Percentiles rank a stretch among this genome's conserved stretches.
These are phyloP conservation scores for Dentipellis sp. DNA, from an alignment of 768 basidiomycete species.

Conservation along the genomic window DNA sequence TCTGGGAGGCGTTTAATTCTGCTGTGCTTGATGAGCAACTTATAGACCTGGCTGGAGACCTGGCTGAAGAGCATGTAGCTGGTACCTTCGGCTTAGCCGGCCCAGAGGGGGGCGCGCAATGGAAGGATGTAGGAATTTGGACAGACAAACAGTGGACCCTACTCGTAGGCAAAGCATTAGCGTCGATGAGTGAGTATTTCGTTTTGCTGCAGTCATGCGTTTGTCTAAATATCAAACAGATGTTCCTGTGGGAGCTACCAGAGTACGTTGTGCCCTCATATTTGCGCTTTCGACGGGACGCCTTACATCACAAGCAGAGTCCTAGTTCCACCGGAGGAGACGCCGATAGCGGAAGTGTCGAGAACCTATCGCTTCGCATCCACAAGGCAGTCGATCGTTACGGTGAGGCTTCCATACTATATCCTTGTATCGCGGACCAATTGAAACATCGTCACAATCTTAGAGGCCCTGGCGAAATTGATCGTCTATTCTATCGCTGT, in stretches of 20 bases:
- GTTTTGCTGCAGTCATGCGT: not conserved
- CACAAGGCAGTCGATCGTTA: slow-evolving; percentile 63
- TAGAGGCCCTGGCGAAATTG: slow-evolving; percentile 74
- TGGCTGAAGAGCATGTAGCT: slow-evolving; percentile 63
- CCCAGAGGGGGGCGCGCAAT: slow-evolving; percentile 44
- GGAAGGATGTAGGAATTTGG: slow-evolving; percentile 89
- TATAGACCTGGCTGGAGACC: slow-evolving; percentile 57
- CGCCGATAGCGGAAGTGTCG: slow-evolving; percentile 50
- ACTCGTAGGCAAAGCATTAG: slow-evolving; percentile 73
- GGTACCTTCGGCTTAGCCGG: slow-evolving; percentile 47
- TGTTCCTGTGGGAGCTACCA: slow-evolving; percentile 62
- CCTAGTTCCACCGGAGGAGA: slow-evolving; percentile 57
- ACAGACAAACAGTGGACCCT: slow-evolving; percentile 75
- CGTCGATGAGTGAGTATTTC: slow-evolving; percentile 57
- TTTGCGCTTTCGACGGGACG: not conserved
- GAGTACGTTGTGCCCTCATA: slow-evolving; percentile 30
- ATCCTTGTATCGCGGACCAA: not conserved
- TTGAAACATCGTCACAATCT: slow-evolving; percentile 1
- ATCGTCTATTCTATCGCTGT: slow-evolving; percentile 85
- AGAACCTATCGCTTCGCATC: slow-evolving; percentile 47
- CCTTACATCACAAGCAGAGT: slow-evolving; percentile 30
- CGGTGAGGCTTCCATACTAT: slow-evolving; percentile 28
- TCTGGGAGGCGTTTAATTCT: slow-evolving; percentile 78
- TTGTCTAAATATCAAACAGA: slow-evolving; percentile 28
- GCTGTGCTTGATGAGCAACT: slow-evolving; percentile 65